These are phyloP conservation scores for Rickenella mellea DNA, from an alignment of 768 basidiomycete species.

Conservation along the genomic window DNA sequence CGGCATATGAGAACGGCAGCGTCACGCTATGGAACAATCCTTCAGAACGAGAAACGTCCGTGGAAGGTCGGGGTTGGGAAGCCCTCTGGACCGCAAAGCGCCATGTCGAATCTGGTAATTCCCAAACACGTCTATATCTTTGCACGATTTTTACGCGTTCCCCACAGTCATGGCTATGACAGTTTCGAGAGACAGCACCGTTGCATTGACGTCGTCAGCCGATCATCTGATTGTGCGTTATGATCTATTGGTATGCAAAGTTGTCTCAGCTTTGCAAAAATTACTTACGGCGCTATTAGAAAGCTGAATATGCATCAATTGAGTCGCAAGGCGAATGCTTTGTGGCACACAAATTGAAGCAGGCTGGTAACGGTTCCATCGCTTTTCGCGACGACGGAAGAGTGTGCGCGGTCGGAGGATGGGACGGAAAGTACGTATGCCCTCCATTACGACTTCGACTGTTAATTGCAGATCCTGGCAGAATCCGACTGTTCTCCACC, in stretches of 20 bases:
- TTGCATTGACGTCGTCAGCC: conserved; percentile 77
- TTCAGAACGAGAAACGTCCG: conserved; percentile 33
- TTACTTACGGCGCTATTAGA: neutral
- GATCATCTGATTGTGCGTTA: conserved; percentile 72
- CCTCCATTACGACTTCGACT: neutral
- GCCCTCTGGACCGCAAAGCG: conserved; percentile 53
- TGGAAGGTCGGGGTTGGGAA: conserved; percentile 72
- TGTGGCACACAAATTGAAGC: conserved; percentile 44
- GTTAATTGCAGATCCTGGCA: conserved; percentile 18
- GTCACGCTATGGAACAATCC: conserved; percentile 52
- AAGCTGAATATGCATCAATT: neutral
- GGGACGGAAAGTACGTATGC: conserved; percentile 79
- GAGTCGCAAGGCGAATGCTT: neutral
- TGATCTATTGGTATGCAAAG: conserved; percentile 37
- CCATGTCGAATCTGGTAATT: conserved; percentile 63
- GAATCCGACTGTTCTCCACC: conserved; percentile 76
- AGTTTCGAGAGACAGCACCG: conserved; percentile 44
- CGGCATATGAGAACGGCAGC: conserved; percentile 82
- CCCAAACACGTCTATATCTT: too few relatives aligned
- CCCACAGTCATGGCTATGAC: conserved; percentile 86
- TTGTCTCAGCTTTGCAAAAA: neutral
- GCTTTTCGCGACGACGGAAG: conserved; percentile 65
- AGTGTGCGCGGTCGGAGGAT: conserved; percentile 83
- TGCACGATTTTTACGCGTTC: too few relatives aligned
- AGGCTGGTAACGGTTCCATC: conserved; percentile 74